phyloP scores from a whole-genome alignment of 2,329 filamentous ascomycete species.

The Diplodia corticola region DNA sequence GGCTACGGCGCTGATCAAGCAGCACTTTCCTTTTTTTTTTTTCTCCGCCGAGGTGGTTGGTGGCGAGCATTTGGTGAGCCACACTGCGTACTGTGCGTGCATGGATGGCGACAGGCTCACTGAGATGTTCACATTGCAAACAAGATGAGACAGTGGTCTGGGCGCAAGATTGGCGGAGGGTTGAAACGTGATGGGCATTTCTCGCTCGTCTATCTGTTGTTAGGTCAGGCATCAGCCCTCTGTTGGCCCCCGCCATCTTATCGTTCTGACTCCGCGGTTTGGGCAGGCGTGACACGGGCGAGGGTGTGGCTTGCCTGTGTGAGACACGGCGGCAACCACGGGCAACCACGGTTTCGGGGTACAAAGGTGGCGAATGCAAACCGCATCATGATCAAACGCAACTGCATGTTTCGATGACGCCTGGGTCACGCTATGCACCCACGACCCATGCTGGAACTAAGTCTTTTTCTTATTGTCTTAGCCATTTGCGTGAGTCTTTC shows the following conservation, averaged over 20 bases:
- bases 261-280: background rate
- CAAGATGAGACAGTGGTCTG: background rate
- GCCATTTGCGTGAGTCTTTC: background rate
- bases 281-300: background rate
- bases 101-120: no score
- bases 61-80: background rate
- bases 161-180: no score
- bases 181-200: background rate
- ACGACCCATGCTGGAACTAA: background rate
- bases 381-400: constrained; percentile 6
- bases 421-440: background rate
- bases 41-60: background rate
- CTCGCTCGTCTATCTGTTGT: background rate
- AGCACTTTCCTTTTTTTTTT: background rate
- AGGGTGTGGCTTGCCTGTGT: background rate
- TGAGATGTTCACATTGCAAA: background rate
- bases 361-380: background rate
- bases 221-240: background rate
- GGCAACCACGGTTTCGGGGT: background rate
- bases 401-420: background rate
- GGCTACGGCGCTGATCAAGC: background rate
- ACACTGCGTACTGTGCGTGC: background rate
- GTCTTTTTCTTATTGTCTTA: background rate
- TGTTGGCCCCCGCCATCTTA: background rate
- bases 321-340: background rate